phyloP scores from a whole-genome alignment of 345 rosid genomes.

The Gossypium stocksii region DNA sequence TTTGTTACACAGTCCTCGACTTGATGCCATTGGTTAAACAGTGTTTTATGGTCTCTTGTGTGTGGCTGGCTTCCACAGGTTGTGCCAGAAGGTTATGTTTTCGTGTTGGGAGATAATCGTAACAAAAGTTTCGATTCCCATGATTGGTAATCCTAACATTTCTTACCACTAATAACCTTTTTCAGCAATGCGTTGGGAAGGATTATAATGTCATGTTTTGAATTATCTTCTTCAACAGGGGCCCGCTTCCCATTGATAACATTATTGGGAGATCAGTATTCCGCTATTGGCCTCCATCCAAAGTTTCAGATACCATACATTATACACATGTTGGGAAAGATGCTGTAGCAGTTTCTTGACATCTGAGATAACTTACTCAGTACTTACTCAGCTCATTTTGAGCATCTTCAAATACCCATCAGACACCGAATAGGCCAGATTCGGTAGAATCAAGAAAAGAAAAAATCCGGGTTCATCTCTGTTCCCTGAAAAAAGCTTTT shows the following conservation, averaged over 20 bases:
- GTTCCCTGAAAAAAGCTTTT: too few species aligned
- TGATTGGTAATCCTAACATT: slow-evolving; percentile 54
- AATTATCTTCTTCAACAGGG: slow-evolving; percentile 42
- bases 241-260: slow-evolving; percentile 68
- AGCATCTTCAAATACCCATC: not conserved
- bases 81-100: slow-evolving; percentile 81
- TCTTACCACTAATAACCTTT: not conserved
- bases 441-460: too few species aligned
- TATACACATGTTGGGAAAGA: slow-evolving; percentile 28
- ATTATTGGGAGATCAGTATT: slow-evolving; percentile 69
- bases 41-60: not conserved
- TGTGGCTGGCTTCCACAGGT: slow-evolving; percentile 37
- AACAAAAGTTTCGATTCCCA: slow-evolving; percentile 91
- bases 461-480: too few species aligned
- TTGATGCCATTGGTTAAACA: not conserved
- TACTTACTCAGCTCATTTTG: slow-evolving; percentile 4
- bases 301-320: slow-evolving; percentile 51
- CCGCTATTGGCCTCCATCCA: slow-evolving; percentile 76
- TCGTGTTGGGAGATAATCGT: slow-evolving; percentile 92
- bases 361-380: not conserved
- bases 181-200: not conserved
- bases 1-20: not conserved
- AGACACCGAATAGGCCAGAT: too few species aligned
- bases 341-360: slow-evolving; percentile 46
- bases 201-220: not conserved